Percentiles rank a stretch among this genome's conserved stretches.
Conservation (phyloP, 2,329 filamentous ascomycete species). For the Neonectria punicea region DNA sequence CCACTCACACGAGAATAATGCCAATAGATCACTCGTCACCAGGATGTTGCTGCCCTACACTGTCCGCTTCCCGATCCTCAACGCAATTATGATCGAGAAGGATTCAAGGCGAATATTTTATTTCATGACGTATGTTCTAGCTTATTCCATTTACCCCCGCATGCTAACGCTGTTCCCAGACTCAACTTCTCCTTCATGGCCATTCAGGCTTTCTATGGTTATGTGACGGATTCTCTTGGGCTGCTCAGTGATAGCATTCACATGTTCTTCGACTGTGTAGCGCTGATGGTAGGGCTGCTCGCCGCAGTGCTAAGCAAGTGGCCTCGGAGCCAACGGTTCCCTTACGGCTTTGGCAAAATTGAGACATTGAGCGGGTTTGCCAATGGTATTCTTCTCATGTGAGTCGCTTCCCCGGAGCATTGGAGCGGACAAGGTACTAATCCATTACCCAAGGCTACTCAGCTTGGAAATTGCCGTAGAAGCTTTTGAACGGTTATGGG, state of each 20-base stretch:
- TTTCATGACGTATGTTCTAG: conserved; percentile 80
- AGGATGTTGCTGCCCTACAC: conserved; percentile 76
- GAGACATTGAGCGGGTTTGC: conserved; percentile 96
- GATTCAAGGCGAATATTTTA: conserved; percentile 97
- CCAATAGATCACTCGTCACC: conserved; percentile 75
- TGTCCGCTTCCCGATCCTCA: conserved; percentile 78
- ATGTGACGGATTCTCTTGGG: conserved; percentile 90
- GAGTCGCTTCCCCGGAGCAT: conserved; percentile 45
- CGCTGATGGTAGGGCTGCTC: conserved; percentile 87
- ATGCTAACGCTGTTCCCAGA: conserved; percentile 55
- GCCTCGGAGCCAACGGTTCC: conserved; percentile 88
- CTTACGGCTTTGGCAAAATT: conserved; percentile 96
- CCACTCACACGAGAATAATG: conserved; percentile 52
- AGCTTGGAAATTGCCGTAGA: conserved; percentile 97
- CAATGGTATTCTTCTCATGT: conserved; percentile 95
- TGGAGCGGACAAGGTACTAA: conserved; percentile 23
- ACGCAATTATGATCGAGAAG: conserved; percentile 88
- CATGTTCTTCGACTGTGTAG: conserved; percentile 99
- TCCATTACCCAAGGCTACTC: conserved; percentile 71
- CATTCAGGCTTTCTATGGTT: conserved; percentile 93
- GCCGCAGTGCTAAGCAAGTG: conserved; percentile 97
- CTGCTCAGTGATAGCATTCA: conserved; percentile 98
- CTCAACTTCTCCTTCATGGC: conserved; percentile 96
- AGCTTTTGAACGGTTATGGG: conserved; percentile 86
- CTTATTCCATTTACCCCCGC: conserved; percentile 16